A percentile compares a stretch with the other conserved stretches of the same genome.
These are phyloP conservation scores for Erodium moschatum DNA, from an alignment of 441 rosid genomes.

Conservation along the genomic window DNA sequence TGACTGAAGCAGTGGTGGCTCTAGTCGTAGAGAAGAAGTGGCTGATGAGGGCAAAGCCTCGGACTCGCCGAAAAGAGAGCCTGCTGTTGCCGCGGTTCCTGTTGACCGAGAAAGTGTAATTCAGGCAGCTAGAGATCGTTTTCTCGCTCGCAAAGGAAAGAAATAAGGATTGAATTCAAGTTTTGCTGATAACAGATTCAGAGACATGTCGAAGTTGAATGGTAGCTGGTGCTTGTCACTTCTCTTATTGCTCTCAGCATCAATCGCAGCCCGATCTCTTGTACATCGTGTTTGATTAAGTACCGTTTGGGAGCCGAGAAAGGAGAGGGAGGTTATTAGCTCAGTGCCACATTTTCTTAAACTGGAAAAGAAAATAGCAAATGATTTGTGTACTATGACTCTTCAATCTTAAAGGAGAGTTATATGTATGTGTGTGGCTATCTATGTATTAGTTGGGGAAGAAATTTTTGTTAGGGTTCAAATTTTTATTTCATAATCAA, in stretches of 20 bases:
- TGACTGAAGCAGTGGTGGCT: constrained; percentile 51
- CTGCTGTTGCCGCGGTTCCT: constrained; percentile 3
- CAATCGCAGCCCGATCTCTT: not conserved
- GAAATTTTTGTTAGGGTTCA: no score
- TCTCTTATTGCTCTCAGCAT: not conserved
- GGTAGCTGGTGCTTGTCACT: not conserved
- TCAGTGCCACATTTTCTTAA: not conserved
- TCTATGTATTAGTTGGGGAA: no score
- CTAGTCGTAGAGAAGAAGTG: constrained; percentile 28
- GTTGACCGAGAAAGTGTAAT: constrained; percentile 46
- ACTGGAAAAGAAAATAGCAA: not conserved
- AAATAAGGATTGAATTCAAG: constrained; percentile 27
- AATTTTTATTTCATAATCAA: no score
- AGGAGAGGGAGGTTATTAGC: not conserved
- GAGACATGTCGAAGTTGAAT: not conserved
- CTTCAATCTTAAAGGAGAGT: no score
- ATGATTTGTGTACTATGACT: no score
- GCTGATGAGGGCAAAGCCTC: constrained; percentile 26
- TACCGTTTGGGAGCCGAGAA: not conserved
- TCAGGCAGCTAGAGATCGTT: constrained; percentile 82
- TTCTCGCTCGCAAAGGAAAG: constrained; percentile 71
- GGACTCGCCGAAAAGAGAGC: constrained; percentile 28
- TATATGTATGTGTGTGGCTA: no score
- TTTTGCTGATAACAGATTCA: not conserved
- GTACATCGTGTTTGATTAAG: not conserved